Base-by-base conservation (phyloP, 108 stramenopile genomes). In the Chaetoceros tenuissimus region DNA sequence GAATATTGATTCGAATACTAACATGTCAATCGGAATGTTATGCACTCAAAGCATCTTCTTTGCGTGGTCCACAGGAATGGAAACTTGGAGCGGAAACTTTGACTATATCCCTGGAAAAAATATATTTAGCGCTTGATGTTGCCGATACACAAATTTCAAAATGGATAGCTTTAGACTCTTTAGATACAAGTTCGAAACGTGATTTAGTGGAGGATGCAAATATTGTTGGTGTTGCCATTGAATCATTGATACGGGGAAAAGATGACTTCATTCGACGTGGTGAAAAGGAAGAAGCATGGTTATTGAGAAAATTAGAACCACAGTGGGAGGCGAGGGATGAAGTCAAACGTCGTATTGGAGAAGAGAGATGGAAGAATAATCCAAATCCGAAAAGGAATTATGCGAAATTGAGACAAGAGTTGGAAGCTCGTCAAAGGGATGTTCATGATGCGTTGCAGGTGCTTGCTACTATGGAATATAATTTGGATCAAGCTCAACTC, bases 321-420 rank as follows among this genome's bases (percentile, higher is more conserved):
- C 77, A 73, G 56, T 78, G 77, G 77, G 60, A 58, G 48, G 48
- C 57, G 16, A 59, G 77, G 3, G 72, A 78, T 59, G 68, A 60
- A 48, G 68, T 60, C 46, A 65, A 63, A 55, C 28, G 31, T 22
- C 59, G 65, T 3, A 19, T 60, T n/a, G 77, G 77, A 0, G 30
- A 45, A n/a, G 66, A 71, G 13, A 67, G 68, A 5, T 78, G 77
- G 77, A 62, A 50, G 21, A 78, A 72, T 47, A 78, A 78, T 63
- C 72, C 77, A 2, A 44, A 28, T 50, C 68, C 77, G 21, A 66
- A 56, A 31, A 28, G 34, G 7, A 48, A 67, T 27, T 67, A 67
- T 59, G 63, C 77, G 27, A 19, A 43, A 43, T 13, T 57, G 50
- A 63, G 77, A 16, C 18, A 52, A 19, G 59, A 62, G 24, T 19